Conservation (phyloP, 2,329 filamentous ascomycete species). For the Madurella fahalii region DNA sequence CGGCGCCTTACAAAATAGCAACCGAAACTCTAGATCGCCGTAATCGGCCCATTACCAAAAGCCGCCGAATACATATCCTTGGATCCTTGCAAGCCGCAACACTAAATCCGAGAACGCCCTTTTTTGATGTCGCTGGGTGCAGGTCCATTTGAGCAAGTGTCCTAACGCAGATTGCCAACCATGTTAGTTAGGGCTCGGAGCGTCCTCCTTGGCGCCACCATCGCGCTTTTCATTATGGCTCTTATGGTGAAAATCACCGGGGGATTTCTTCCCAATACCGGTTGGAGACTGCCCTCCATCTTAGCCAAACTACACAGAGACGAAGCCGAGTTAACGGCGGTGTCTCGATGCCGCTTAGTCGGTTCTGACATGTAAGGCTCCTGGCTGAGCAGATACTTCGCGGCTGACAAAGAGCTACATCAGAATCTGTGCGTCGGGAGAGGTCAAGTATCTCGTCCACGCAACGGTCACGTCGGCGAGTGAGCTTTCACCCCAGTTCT, state of each 20-base stretch:
- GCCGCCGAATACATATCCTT: no score
- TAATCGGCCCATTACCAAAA: no score
- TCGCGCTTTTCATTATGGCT: background rate
- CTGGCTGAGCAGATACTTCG: background rate
- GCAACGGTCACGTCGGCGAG: conserved; percentile 50
- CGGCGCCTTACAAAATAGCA: no score
- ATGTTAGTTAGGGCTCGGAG: background rate
- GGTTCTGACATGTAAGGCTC: conserved; percentile 36
- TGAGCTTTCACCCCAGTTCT: conserved; percentile 58
- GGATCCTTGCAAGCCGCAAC: no score
- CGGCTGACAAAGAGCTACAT: background rate
- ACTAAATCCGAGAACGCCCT: background rate
- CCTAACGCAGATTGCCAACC: background rate
- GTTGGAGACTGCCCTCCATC: background rate
- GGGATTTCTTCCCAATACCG: background rate
- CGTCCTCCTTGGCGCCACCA: background rate
- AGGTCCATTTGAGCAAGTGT: background rate
- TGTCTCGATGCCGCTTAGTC: conserved; percentile 49
- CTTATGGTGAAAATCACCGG: background rate
- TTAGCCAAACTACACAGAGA: background rate
- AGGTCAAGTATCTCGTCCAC: conserved; percentile 41
- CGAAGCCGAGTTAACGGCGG: conserved; percentile 34
- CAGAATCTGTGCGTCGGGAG: conserved; percentile 44
- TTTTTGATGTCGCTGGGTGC: background rate
- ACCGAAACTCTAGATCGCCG: no score